Evolutionary conservation across 2,329 filamentous ascomycete genomes (phyloP).

Genomic region (Fusarium sp.): DNA sequence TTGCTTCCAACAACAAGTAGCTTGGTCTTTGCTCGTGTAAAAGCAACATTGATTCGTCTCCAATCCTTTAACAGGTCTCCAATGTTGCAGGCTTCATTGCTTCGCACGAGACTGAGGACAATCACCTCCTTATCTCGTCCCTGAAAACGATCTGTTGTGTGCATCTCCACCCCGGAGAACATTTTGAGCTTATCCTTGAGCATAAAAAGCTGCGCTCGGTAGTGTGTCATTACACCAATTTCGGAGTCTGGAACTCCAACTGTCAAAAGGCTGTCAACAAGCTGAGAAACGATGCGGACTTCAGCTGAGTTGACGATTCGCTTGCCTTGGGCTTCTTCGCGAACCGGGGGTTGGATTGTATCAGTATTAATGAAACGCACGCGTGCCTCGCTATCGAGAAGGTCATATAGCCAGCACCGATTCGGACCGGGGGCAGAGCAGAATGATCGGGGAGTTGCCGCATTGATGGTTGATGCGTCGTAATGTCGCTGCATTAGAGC

Average conservation of each 20-base stretch:
- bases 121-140: slow-evolving; percentile 95
- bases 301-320: slow-evolving; percentile 92
- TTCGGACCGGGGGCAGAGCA: slow-evolving; percentile 65
- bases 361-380: slow-evolving; percentile 95
- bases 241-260: slow-evolving; percentile 79
- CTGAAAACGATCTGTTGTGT: slow-evolving; percentile 97
- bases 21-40: slow-evolving; percentile 93
- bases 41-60: slow-evolving; percentile 93
- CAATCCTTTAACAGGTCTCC: slow-evolving; percentile 93
- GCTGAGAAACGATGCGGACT: slow-evolving; percentile 79
- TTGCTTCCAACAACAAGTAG: slow-evolving; percentile 87
- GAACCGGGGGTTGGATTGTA: slow-evolving; percentile 69
- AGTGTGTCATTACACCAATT: slow-evolving; percentile 97
- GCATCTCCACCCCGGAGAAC: slow-evolving; percentile 81
- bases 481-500: slow-evolving; percentile 72
- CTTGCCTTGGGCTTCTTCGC: slow-evolving; percentile 82
- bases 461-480: slow-evolving; percentile 60
- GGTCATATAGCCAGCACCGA: slow-evolving; percentile 81
- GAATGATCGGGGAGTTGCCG: slow-evolving; percentile 60
- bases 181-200: slow-evolving; percentile 78
- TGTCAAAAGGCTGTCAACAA: slow-evolving; percentile 82
- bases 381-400: slow-evolving; percentile 77
- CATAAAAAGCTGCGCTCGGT: slow-evolving; percentile 89
- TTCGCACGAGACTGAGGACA: slow-evolving; percentile 87
- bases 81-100: slow-evolving; percentile 84